Evolutionary conservation across 441 rosid genomes (phyloP).

Genomic region (Adansonia rubrostipa): DNA sequence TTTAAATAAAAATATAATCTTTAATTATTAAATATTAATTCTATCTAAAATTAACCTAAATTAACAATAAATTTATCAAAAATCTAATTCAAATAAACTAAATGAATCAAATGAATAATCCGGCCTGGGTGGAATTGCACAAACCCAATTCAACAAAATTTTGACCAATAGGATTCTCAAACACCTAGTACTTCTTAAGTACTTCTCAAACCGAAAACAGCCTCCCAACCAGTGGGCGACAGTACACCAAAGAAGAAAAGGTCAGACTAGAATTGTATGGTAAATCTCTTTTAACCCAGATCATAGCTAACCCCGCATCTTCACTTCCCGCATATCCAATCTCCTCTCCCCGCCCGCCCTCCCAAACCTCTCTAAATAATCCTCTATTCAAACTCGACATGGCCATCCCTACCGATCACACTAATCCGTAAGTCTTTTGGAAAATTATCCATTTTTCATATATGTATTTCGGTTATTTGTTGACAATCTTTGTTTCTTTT

Average conservation of each 20-base stretch:
- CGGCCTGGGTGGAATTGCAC: too few species aligned
- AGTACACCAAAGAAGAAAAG: background rate
- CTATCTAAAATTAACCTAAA: too few species aligned
- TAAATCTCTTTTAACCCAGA: background rate
- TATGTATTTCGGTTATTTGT: background rate
- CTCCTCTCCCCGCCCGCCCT: background rate
- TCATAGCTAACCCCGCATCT: background rate
- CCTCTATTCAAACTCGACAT: conserved; percentile 27
- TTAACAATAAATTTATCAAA: too few species aligned
- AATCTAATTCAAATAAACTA: too few species aligned
- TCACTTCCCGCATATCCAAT: background rate
- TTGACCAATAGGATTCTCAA: too few species aligned
- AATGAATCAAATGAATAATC: too few species aligned
- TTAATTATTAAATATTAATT: too few species aligned
- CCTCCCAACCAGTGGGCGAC: background rate
- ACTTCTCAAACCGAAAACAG: background rate
- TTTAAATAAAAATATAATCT: too few species aligned
- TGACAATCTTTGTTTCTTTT: background rate
- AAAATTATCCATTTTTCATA: background rate
- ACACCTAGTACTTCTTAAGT: too few species aligned
- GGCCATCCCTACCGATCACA: conserved; percentile 59
- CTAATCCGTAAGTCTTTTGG: conserved; percentile 39
- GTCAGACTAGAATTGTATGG: background rate
- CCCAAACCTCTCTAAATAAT: background rate
- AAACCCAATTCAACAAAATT: too few species aligned